These are phyloP conservation scores for Stemphylium vesicarium DNA, from an alignment of 2,329 filamentous ascomycete genomes.

Conservation along the genomic window DNA sequence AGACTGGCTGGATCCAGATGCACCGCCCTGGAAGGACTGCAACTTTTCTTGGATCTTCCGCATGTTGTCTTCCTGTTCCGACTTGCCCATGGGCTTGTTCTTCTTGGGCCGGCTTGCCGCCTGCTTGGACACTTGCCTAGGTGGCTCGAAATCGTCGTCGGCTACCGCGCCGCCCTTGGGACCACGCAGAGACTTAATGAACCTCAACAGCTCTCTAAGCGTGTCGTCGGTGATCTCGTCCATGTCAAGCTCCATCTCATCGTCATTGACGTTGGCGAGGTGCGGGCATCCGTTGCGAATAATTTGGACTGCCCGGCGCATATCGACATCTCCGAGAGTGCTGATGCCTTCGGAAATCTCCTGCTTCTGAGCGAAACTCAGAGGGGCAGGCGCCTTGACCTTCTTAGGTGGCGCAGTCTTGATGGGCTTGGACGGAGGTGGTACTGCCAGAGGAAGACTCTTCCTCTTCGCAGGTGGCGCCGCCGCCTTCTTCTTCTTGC, in stretches of 20 bases:
- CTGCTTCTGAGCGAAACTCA: slow-evolving; percentile 83
- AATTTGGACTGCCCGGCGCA: slow-evolving; percentile 82
- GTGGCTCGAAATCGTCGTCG: slow-evolving; percentile 59
- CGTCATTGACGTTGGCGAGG: slow-evolving; percentile 63
- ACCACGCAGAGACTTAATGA: slow-evolving; percentile 55
- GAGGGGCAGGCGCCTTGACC: slow-evolving; percentile 66
- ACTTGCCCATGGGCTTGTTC: slow-evolving; percentile 79
- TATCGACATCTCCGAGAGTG: slow-evolving; percentile 76
- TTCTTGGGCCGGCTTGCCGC: slow-evolving; percentile 66
- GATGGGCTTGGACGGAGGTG: slow-evolving; percentile 37
- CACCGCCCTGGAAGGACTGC: slow-evolving; percentile 47
- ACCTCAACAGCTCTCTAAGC: slow-evolving; percentile 62
- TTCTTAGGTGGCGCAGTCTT: slow-evolving; percentile 54
- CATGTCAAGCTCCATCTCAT: slow-evolving; percentile 70
- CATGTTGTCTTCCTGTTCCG: slow-evolving; percentile 72
- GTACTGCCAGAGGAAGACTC: slow-evolving; percentile 34
- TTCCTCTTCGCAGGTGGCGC: slow-evolving; percentile 35
- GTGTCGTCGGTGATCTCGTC: slow-evolving; percentile 63
- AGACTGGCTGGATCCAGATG: slow-evolving; percentile 54
- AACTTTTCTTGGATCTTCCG: slow-evolving; percentile 67
- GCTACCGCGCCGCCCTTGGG: slow-evolving; percentile 44
- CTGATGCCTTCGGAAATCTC: slow-evolving; percentile 87
- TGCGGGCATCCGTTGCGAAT: slow-evolving; percentile 84
- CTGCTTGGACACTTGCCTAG: slow-evolving; percentile 46
- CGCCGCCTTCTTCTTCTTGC: slow-evolving; percentile 54